Evolutionary conservation across 2,329 filamentous ascomycete genomes (phyloP), one percentile per base, ranked within the genome.

Genomic region (Apiospora phragmitis): DNA sequence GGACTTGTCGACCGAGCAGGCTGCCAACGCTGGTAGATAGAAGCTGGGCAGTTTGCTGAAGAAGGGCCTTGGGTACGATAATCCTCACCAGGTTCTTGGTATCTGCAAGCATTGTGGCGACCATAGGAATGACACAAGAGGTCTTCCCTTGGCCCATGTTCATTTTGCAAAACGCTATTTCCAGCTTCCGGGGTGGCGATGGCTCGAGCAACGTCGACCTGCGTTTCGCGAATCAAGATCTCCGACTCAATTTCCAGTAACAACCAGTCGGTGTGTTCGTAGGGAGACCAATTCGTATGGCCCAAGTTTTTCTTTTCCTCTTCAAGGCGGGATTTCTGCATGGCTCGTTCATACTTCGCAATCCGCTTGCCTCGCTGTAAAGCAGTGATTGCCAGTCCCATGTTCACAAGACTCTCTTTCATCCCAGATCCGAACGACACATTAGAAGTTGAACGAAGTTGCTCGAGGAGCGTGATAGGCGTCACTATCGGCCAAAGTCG

Each of bases 141-240:
- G 88, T 90, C 77, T 90, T 91, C 0, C 88, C 68, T 69, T 90
- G 85, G 0, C 90, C 90, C 90, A 92, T 92, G 72, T 91, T 89
- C 79, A 92, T 85, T 72, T 72, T 92, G 90, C 1, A 92, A 73
- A 0, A 92, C 88, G 0, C 89, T 89, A 71, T 91, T 92, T 0
- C 81, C 80, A 0, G 86, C 88, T 0, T 74, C 70, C 0, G 91
- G 90, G 0, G 79, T 79, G 1, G 91, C 89, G 24, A 88, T 93
- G 0, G 89, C 87, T 1, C 81, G 73, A 0, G 91, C 90, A 8
- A 93, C 90, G 5, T 89, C 83, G 0, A 91, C 83, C 73, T 93
- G 91, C 3, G 87, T 86, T 0, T 84, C 81, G 0, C 91, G 86
- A 68, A 93, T 89, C 38, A 91, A 81, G 2, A 93, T 78, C 71